Evolutionary conservation across 352 stramenopile genomes (phyloP).

Genomic region (Phytophthora megakarya): DNA sequence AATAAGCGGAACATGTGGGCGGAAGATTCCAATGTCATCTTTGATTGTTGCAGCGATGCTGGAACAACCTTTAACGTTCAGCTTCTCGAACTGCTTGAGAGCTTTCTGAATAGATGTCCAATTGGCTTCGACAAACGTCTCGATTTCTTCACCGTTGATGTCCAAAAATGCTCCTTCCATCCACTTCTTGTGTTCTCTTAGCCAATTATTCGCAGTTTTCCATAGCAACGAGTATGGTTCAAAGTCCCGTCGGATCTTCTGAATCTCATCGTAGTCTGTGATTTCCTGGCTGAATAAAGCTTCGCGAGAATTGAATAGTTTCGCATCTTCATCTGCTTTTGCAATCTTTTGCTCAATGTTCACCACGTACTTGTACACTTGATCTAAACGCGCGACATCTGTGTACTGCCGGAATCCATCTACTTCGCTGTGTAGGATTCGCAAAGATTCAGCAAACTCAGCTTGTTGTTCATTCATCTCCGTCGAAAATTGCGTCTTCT

Average conservation of each 20-base stretch:
- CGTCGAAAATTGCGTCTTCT: slow-evolving; percentile 83
- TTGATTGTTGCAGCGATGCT: slow-evolving; percentile 91
- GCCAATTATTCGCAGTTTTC: slow-evolving; percentile 91
- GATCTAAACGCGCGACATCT: slow-evolving; percentile 83
- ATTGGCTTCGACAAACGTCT: slow-evolving; percentile 88
- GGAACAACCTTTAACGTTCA: slow-evolving; percentile 81
- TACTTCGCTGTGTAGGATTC: slow-evolving; percentile 88
- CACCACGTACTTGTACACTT: slow-evolving; percentile 88
- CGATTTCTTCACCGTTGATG: slow-evolving; percentile 92
- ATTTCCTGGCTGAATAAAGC: slow-evolving; percentile 84
- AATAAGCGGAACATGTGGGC: slow-evolving; percentile 90
- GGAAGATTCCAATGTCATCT: slow-evolving; percentile 90
- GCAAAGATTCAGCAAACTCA: slow-evolving; percentile 88
- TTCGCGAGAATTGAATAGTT: slow-evolving; percentile 93
- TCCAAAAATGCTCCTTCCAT: slow-evolving; percentile 91
- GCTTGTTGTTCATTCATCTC: slow-evolving; percentile 94
- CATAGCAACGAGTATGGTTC: slow-evolving; percentile 95
- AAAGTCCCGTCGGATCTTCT: slow-evolving; percentile 91
- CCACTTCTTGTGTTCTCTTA: slow-evolving; percentile 93
- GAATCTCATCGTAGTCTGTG: slow-evolving; percentile 92
- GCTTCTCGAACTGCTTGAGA: slow-evolving; percentile 93
- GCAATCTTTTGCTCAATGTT: slow-evolving; percentile 89
- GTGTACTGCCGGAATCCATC: slow-evolving; percentile 88
- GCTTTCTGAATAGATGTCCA: slow-evolving; percentile 89
- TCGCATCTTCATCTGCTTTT: slow-evolving; percentile 88